Base-by-base conservation (phyloP, 306 rosid species). In the Lagenaria siceraria region DNA sequence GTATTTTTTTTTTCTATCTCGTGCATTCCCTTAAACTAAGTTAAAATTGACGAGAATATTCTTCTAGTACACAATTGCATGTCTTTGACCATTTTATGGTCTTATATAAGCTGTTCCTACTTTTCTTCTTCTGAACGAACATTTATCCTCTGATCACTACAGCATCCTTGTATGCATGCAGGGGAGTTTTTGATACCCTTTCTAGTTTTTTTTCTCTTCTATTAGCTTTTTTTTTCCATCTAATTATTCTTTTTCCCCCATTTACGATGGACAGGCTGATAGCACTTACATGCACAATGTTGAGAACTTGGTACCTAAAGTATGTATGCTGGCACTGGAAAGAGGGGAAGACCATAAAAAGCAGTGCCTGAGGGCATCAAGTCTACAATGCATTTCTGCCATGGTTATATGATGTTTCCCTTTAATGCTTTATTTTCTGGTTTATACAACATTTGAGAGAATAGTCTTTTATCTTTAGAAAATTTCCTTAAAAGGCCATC, bases 301-400 rank as follows among this genome's bases (percentile, higher is more conserved):
- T 46, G 98, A 92, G 85, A 90, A 81, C 83, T 83, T 96, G 83
- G 96, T 89, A 58, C 85, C 31, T 56, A 89, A 89, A 90, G 93
- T 92, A 69, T 92, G 96, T 75, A 71, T 65, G 82, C 87, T 92
- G 79, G 88, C 91, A 49, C 77, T 71, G 58, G 96, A 86, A 80
- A 82, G 66, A 14, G 92, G 92, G 64, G 97, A 89, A 52, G 87
- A 88, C 15, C 80, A 27, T 18, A 87, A 87, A 83, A 89, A 78
- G 74, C 64, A 69, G 79, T 81, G 87, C 84, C 82, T 96, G 89
- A 89, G 93, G 83, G 98, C 98, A 38, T 87, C 96, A 74, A 89
- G 98, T 83, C 88, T 96, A 91, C 99, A 96, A 78, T 96, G 99
- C 88, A 90, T 96, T 79, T 88, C 98, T 29, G 99, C 99, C 80